Conservation (phyloP, 768 basidiomycete genomes). For the Mycena crocata region DNA sequence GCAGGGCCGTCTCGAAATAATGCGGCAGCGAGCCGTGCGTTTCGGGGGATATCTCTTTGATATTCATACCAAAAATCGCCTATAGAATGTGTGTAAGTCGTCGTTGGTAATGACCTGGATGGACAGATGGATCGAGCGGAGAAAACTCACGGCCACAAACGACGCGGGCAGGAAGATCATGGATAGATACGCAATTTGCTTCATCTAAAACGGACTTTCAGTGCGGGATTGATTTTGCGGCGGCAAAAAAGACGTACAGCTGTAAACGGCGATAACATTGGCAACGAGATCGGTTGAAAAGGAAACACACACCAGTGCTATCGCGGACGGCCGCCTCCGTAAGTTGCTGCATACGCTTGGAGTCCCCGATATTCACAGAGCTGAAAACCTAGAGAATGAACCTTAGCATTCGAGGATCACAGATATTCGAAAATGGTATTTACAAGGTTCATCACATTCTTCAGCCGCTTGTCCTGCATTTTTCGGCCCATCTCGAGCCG, state of each 20-base stretch:
- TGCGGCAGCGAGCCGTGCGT: constrained; percentile 52
- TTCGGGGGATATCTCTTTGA: constrained; percentile 53
- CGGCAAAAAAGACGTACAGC: constrained; percentile 34
- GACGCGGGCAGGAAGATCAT: constrained; percentile 73
- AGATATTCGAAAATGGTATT: constrained; percentile 15
- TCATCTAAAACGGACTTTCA: constrained; percentile 50
- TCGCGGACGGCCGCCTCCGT: constrained; percentile 64
- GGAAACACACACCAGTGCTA: constrained; percentile 54
- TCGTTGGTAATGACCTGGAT: neutral
- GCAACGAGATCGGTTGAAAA: neutral
- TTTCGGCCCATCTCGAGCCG: constrained; percentile 52
- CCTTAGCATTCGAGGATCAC: neutral
- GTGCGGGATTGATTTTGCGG: neutral
- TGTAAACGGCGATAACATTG: constrained; percentile 17
- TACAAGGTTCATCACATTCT: constrained; percentile 66
- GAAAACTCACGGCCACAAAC: constrained; percentile 57
- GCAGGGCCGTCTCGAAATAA: constrained; percentile 57
- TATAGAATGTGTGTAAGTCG: constrained; percentile 32
- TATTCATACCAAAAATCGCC: constrained; percentile 73
- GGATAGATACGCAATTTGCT: constrained; percentile 69
- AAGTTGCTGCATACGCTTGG: constrained; percentile 61
- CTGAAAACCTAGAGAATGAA: constrained; percentile 61
- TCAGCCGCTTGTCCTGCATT: constrained; percentile 62
- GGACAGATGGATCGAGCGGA: neutral
- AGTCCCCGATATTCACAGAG: constrained; percentile 68